Evolutionary conservation across 305 asterid species (phyloP).

Genomic region (Stenogyne calaminthoides): DNA sequence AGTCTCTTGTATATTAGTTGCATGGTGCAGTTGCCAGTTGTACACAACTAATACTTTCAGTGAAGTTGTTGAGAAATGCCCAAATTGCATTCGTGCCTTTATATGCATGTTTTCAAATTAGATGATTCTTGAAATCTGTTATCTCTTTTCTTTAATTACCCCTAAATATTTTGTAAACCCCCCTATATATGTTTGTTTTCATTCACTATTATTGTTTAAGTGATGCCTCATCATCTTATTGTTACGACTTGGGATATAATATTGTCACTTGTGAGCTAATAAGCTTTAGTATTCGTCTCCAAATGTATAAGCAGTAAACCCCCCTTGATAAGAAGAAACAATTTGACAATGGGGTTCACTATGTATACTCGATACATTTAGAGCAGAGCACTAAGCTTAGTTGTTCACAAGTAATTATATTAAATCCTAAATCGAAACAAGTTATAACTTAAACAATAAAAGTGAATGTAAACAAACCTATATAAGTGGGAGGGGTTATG

Average conservation of each 20-base stretch:
- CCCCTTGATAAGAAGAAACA: too few relatives aligned
- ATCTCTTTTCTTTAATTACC: conserved; percentile 26
- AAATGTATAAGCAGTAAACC: background rate
- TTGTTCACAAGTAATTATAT: too few relatives aligned
- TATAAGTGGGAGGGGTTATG: too few relatives aligned
- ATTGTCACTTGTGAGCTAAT: conserved; percentile 17
- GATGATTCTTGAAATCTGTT: conserved; percentile 69
- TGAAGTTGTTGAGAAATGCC: conserved; percentile 58
- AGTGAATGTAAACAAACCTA: too few relatives aligned
- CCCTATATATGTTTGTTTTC: conserved; percentile 10
- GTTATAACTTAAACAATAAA: too few relatives aligned
- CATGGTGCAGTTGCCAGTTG: too few relatives aligned
- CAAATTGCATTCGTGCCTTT: conserved; percentile 73
- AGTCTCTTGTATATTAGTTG: too few relatives aligned
- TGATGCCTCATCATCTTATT: conserved; percentile 24
- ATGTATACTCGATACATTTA: too few relatives aligned
- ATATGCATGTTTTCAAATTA: conserved; percentile 55
- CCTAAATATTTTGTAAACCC: conserved; percentile 25
- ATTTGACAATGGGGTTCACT: too few relatives aligned
- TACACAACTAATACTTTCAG: conserved; percentile 10
- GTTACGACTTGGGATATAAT: conserved; percentile 4
- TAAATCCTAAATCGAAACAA: too few relatives aligned
- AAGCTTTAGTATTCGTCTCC: conserved; percentile 19
- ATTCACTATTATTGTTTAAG: conserved; percentile 8
- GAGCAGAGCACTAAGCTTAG: too few relatives aligned